A percentile compares a stretch with the other conserved stretches of the same genome.
Evolutionary conservation across 441 rosid genomes (phyloP).

Genomic region (Gossypium aridum): DNA sequence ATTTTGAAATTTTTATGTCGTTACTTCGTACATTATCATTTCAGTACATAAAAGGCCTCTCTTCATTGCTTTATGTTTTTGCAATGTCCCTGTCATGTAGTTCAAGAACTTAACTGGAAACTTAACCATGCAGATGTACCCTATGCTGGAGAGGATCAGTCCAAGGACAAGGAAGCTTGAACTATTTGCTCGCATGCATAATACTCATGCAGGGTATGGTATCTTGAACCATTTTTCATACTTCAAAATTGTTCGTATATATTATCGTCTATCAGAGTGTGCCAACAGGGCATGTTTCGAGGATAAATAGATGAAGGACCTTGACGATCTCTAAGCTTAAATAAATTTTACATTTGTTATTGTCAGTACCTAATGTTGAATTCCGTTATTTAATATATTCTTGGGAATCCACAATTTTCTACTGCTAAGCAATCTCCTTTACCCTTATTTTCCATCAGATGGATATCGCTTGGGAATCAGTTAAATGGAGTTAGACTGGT

Average conservation of each 20-base stretch:
- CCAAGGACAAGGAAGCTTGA: conserved; percentile 94
- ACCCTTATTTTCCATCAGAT: conserved; percentile 30
- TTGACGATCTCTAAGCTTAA: not conserved
- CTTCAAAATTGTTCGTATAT: not conserved
- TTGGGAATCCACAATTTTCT: not conserved
- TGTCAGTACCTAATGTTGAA: not conserved
- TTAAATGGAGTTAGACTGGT: conserved; percentile 76
- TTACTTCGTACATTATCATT: not conserved
- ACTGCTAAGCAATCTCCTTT: not conserved
- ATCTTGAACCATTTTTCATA: not conserved
- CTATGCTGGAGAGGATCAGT: conserved; percentile 93
- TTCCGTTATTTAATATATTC: not conserved
- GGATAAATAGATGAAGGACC: not conserved
- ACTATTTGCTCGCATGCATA: conserved; percentile 97
- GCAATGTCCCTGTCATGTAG: not conserved
- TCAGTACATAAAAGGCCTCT: not conserved
- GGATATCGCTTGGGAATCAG: conserved; percentile 97
- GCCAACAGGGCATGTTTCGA: not conserved
- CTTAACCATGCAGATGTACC: conserved; percentile 67
- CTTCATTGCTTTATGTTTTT: not conserved
- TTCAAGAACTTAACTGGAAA: not conserved
- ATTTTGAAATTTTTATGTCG: not conserved
- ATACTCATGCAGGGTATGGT: conserved; percentile 88
- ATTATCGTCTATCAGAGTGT: not conserved
- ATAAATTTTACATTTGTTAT: not conserved